Evolutionary conservation across 1,139 yeast genomes (phyloP).

Genomic region (Nadsonia starkeyi-henricii): DNA sequence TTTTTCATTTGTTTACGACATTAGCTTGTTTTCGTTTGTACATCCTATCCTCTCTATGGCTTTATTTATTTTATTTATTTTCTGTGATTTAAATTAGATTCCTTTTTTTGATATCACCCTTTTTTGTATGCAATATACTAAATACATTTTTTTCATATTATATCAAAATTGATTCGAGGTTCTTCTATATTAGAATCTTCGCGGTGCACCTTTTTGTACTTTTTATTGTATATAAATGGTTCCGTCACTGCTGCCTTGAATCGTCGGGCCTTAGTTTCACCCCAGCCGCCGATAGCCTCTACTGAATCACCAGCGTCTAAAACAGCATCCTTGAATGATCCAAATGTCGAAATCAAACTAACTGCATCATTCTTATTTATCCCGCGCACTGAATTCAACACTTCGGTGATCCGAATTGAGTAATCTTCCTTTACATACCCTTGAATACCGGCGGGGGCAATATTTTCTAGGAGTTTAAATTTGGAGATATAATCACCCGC

Average conservation of each 20-base stretch:
- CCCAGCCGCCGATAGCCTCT: slow-evolving; percentile 37
- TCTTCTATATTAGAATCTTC: too few species aligned
- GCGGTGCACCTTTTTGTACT: neutral
- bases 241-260: slow-evolving; percentile 34
- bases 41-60: neutral
- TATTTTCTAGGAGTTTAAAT: slow-evolving; percentile 21
- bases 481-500: slow-evolving; percentile 59
- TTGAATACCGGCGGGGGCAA: slow-evolving; percentile 27
- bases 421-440: slow-evolving; percentile 34
- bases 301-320: slow-evolving; percentile 24
- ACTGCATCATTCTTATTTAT: slow-evolving; percentile 49
- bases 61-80: neutral
- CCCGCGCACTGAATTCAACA: slow-evolving; percentile 37
- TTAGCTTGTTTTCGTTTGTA: neutral
- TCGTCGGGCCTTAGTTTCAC: slow-evolving; percentile 36
- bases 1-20: neutral
- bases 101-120: neutral
- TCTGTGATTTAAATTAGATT: neutral
- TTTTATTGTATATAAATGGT: slow-evolving; percentile 30
- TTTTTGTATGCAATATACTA: neutral
- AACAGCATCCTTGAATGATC: slow-evolving; percentile 38
- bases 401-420: slow-evolving; percentile 36
- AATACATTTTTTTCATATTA: neutral
- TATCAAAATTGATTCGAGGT: too few species aligned
- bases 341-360: slow-evolving; percentile 39